Base-by-base conservation (phyloP, 208 protist genomes). In the Trypanosomatidae sp. region DNA sequence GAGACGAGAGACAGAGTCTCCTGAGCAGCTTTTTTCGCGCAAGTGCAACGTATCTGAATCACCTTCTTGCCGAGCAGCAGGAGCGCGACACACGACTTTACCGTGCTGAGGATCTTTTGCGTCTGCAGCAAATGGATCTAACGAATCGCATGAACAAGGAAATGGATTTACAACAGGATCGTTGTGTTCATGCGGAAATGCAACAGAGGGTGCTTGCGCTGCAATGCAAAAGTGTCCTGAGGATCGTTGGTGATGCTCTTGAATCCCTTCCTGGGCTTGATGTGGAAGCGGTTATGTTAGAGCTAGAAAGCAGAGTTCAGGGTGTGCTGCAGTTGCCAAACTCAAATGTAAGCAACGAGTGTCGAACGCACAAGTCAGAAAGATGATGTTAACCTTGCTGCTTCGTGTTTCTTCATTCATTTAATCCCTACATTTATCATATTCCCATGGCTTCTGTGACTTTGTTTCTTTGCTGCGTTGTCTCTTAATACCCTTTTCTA, bases 81-180 rank as follows among this genome's bases (percentile, higher is more conserved):
- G 19, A 72, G 41, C 52, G 50, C n/a, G 55, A 72, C 39, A 30
- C 0, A 17, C 53, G 60, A 19, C 55, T 80, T 9, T 4, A 30
- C n/a, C 43, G 33, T 22, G 66, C 62, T 28, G 66, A 72, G 2
- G 75, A 80, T 33, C 75, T 80, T 3, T 39, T 80, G 55, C 53
- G 36, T 19, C 39, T 80, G 13, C 69, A 75, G 44, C 30, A 80
- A 46, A 53, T 74, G 43, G 69, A 75, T 43, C 66, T 74, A n/a
- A 67, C 69, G 9, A n/a, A 43, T 1, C 66, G 69, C 33, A 39
- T 67, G 12, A 69, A 65, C 43, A 80, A 75, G n/a, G 69, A 66
- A 43, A 58, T 7, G 46, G 75, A 80, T 62, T 58, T 80, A 10
- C 68, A 28, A n/a, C 52, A 28, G 13, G 64, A 80, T 2, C 46